Evolutionary conservation across 345 rosid species (phyloP).

Genomic region (Syzygium aromaticum): DNA sequence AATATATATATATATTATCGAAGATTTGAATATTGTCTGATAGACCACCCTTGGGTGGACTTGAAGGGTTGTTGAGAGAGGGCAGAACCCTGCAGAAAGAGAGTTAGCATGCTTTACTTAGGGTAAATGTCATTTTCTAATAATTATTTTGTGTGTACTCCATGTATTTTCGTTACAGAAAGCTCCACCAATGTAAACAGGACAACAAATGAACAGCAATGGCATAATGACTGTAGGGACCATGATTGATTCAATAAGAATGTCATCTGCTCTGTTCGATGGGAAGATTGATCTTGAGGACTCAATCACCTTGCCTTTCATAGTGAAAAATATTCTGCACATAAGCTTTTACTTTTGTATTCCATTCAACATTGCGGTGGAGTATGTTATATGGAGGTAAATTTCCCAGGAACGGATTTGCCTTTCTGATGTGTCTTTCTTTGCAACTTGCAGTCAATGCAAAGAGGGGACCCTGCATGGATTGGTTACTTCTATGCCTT

Average conservation of each 20-base stretch:
- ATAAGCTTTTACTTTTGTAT: background rate
- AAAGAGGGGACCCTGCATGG: slow-evolving; percentile 87
- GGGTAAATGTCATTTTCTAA: background rate
- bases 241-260: background rate
- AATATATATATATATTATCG: background rate
- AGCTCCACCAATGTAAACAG: background rate
- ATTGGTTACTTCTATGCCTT: slow-evolving; percentile 80
- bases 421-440: background rate
- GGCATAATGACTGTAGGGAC: background rate
- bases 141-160: background rate
- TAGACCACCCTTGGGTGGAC: background rate
- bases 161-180: background rate
- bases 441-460: slow-evolving; percentile 69
- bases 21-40: background rate
- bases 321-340: background rate
- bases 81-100: background rate
- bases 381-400: background rate
- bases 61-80: background rate
- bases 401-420: background rate
- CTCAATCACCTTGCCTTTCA: background rate
- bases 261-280: background rate
- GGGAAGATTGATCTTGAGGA: background rate
- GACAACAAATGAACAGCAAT: background rate
- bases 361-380: background rate
- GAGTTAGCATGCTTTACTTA: background rate